Evolutionary conservation across 345 rosid genomes (phyloP).

Genomic region (Citrus cavaleriei): DNA sequence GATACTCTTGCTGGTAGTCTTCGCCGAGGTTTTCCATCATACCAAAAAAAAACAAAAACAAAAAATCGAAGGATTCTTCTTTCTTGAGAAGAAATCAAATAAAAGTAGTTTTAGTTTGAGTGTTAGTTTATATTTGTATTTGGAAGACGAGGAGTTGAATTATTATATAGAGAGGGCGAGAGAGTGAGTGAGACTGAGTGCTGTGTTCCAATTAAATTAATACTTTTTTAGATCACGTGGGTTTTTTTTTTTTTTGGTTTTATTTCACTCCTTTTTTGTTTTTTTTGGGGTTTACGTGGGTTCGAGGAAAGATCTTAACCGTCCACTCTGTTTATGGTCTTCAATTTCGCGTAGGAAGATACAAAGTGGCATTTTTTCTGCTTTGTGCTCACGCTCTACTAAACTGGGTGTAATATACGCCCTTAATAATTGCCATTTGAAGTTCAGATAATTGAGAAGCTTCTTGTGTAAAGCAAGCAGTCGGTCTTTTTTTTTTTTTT

Average conservation of each 20-base stretch:
- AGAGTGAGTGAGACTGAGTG: background rate
- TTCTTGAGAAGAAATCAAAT: background rate
- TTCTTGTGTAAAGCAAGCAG: too few species aligned
- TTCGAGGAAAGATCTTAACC: slow-evolving; percentile 6
- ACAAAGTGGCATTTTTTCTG: background rate
- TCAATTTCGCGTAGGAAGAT: background rate
- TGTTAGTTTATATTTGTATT: too few species aligned
- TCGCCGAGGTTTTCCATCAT: slow-evolving; percentile 15
- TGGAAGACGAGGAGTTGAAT: background rate
- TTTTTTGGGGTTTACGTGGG: background rate
- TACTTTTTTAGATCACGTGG: slow-evolving; percentile 2
- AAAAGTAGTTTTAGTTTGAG: background rate
- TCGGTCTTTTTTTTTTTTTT: too few species aligned
- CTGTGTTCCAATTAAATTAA: background rate
- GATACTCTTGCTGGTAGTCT: slow-evolving; percentile 22
- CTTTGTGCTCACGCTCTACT: background rate
- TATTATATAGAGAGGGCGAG: background rate
- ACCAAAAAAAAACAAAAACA: background rate
- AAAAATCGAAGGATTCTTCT: background rate
- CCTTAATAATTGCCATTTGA: background rate
- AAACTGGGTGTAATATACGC: background rate
- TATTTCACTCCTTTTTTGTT: too few species aligned
- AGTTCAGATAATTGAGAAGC: background rate
- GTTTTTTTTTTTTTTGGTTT: background rate
- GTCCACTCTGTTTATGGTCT: background rate